Evolutionary conservation across 345 rosid species (phyloP).

Genomic region (Draba incana): DNA sequence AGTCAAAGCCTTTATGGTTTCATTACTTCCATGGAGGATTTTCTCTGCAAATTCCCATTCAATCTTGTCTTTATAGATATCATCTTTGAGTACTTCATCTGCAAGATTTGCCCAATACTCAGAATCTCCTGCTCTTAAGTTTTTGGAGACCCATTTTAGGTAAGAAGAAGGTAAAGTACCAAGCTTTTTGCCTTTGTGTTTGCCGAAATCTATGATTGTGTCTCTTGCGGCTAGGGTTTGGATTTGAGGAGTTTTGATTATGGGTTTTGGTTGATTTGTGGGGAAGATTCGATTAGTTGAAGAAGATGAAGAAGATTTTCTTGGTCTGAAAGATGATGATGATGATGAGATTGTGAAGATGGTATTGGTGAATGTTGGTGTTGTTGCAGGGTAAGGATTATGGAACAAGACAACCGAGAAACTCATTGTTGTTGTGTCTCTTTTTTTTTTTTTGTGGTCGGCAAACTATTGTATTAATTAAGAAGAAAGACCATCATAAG

Average conservation of each 20-base stretch:
- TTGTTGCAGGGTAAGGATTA: conserved; percentile 22
- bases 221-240: conserved; percentile 55
- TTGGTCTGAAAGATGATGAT: conserved; percentile 47
- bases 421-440: conserved; percentile 28
- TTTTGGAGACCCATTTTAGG: conserved; percentile 77
- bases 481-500: too few relatives aligned
- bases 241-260: conserved; percentile 10
- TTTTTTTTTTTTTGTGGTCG: too few relatives aligned
- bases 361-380: conserved; percentile 10
- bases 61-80: conserved; percentile 64
- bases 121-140: conserved; percentile 63
- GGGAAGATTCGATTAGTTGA: conserved; percentile 29
- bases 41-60: conserved; percentile 84
- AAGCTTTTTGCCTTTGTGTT: conserved; percentile 79
- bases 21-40: conserved; percentile 51
- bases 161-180: conserved; percentile 77
- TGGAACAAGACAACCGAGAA: conserved; percentile 38
- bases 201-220: conserved; percentile 72
- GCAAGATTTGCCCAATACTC: conserved; percentile 78
- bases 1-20: conserved; percentile 19
- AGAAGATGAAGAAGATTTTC: conserved; percentile 21
- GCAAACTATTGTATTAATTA: too few relatives aligned
- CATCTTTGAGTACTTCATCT: conserved; percentile 69
- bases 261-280: conserved; percentile 24
- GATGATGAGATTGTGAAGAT: conserved; percentile 41